Percentiles rank a stretch among this genome's conserved stretches.
phyloP scores from a whole-genome alignment of 2,329 filamentous ascomycete genomes.

The Leptodontidium sp. region DNA sequence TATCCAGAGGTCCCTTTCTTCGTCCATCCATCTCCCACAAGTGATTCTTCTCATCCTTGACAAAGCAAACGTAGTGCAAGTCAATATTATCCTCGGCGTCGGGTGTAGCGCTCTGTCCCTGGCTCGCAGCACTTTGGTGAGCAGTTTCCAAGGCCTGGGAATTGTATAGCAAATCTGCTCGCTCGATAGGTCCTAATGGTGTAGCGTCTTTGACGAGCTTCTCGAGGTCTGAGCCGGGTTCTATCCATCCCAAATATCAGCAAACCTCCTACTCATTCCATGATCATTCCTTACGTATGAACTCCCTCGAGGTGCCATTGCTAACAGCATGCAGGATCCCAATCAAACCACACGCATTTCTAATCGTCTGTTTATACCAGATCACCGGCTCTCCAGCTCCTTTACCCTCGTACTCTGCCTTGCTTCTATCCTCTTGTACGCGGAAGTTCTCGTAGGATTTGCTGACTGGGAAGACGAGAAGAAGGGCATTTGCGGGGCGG shows the following conservation, averaged over 20 bases:
- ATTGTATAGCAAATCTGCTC: constrained; percentile 80
- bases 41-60: constrained; percentile 70
- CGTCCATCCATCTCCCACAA: constrained; percentile 78
- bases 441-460: constrained; percentile 83
- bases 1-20: constrained; percentile 64
- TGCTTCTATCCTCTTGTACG: constrained; percentile 73
- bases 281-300: constrained; percentile 76
- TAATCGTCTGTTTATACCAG: constrained; percentile 96
- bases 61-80: constrained; percentile 95
- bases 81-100: constrained; percentile 80
- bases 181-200: constrained; percentile 69
- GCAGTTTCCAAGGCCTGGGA: constrained; percentile 79
- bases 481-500: constrained; percentile 85
- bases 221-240: constrained; percentile 56
- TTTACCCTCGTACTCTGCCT: constrained; percentile 69
- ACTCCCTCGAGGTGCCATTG: constrained; percentile 84
- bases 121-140: constrained; percentile 86
- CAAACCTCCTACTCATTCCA: neutral
- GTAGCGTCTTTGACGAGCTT: constrained; percentile 74
- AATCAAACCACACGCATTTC: constrained; percentile 94
- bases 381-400: constrained; percentile 79
- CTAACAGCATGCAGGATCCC: constrained; percentile 83
- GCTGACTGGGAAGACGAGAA: constrained; percentile 92
- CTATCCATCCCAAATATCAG: neutral
- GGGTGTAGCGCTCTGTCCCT: constrained; percentile 77